Percentiles rank a stretch among this genome's conserved stretches.
Conservation (phyloP, 2,329 filamentous ascomycete genomes). For the Dactylellina leptospora region DNA sequence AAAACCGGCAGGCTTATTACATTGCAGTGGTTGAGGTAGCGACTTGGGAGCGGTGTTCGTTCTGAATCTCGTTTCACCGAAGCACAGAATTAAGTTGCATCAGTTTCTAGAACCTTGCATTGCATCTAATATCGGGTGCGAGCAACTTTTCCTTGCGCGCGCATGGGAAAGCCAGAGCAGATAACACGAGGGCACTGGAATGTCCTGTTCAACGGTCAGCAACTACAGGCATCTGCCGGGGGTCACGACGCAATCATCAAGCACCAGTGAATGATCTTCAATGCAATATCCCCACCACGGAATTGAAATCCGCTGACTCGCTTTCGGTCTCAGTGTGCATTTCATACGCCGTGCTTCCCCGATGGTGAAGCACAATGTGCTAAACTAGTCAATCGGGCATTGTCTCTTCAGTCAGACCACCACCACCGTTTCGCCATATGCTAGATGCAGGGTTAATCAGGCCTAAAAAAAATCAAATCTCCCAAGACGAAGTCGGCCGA, state of each 20-base stretch:
- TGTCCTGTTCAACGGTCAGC: slow-evolving; percentile 6
- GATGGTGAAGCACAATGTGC: background rate
- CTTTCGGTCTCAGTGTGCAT: no score
- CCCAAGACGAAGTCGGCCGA: slow-evolving; percentile 11
- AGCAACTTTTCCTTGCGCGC: slow-evolving; percentile 2
- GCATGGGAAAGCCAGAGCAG: slow-evolving; percentile 1
- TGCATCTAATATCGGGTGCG: slow-evolving; percentile 6
- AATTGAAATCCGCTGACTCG: no score
- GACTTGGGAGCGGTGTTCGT: background rate
- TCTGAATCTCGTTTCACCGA: slow-evolving; percentile 10
- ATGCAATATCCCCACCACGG: background rate
- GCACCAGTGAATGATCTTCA: background rate
- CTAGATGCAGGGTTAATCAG: slow-evolving; percentile 41
- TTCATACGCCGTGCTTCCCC: no score
- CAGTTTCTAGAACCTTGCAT: slow-evolving; percentile 7
- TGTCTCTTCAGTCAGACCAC: background rate
- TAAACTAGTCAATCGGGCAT: slow-evolving; percentile 5
- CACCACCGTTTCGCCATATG: slow-evolving; percentile 8
- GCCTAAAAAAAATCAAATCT: slow-evolving; percentile 17
- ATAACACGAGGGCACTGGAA: background rate
- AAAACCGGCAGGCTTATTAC: background rate
- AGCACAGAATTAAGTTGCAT: background rate
- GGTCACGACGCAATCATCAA: background rate
- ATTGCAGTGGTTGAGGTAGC: slow-evolving; percentile 1
- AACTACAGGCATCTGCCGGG: slow-evolving; percentile 16